phyloP scores from a whole-genome alignment of 1,284 basidiomycete species.

The Trichosporon coremiiforme region DNA sequence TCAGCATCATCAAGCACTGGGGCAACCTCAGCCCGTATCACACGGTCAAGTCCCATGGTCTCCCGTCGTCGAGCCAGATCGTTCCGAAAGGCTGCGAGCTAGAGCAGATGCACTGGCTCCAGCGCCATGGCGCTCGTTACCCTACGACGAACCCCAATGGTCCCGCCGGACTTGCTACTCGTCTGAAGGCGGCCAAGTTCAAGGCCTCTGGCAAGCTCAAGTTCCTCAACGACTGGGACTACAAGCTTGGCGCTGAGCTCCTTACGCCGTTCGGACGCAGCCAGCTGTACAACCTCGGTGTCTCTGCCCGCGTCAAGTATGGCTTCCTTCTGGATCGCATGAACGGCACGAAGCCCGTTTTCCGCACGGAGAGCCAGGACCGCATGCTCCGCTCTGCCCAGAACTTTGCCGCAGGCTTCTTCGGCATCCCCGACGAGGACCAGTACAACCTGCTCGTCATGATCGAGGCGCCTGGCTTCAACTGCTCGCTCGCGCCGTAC shows the following conservation, averaged over 20 bases:
- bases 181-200: conserved; percentile 40
- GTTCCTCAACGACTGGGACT: conserved; percentile 60
- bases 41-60: conserved; percentile 57
- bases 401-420: conserved; percentile 59
- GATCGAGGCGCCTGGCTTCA: conserved; percentile 58
- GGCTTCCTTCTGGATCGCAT: conserved; percentile 55
- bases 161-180: conserved; percentile 41
- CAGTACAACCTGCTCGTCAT: conserved; percentile 57
- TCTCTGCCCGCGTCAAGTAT: conserved; percentile 55
- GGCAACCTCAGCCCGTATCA: conserved; percentile 58
- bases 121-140: conserved; percentile 58
- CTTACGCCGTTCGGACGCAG: conserved; percentile 60
- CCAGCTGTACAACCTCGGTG: conserved; percentile 58
- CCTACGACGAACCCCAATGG: conserved; percentile 45
- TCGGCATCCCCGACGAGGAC: conserved; percentile 56
- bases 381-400: conserved; percentile 59
- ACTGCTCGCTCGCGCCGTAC: conserved; percentile 59
- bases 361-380: conserved; percentile 58
- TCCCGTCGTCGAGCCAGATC: conserved; percentile 48
- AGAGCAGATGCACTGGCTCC: conserved; percentile 56
- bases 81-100: conserved; percentile 56
- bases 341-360: conserved; percentile 54
- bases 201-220: conserved; percentile 52
- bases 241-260: conserved; percentile 59
- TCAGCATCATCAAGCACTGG: conserved; percentile 58